Base-by-base conservation (phyloP, 176 grass and related monocot species). In the Stipa capillata region DNA sequence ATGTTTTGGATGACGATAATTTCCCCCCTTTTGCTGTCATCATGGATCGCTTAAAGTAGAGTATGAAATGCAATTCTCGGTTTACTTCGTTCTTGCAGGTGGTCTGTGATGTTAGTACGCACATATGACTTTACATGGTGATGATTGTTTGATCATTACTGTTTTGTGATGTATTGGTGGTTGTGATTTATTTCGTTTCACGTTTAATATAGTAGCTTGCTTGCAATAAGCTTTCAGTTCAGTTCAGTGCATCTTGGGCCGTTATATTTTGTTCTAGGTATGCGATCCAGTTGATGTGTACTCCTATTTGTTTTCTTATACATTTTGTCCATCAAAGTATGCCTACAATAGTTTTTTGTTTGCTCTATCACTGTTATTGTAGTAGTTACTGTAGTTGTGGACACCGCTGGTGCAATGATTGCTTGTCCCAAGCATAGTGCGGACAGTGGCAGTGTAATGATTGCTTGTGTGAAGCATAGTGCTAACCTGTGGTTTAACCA, bases 391-490 rank as follows among this genome's bases (percentile, higher is more conserved):
- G 12, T 43, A 3, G n/a, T n/a, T n/a, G n/a, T n/a, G n/a, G n/a
- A n/a, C n/a, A n/a, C n/a, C n/a, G n/a, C n/a, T n/a, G n/a, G n/a
- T n/a, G n/a, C n/a, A n/a, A n/a, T n/a, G n/a, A n/a, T n/a, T n/a
- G n/a, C n/a, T n/a, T n/a, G n/a, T n/a, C n/a, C n/a, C n/a, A n/a
- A n/a, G n/a, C n/a, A n/a, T n/a, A n/a, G n/a, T n/a, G n/a, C n/a
- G n/a, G 39, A 44, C 40, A 29, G 23, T 47, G 41, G 41, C 66
- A 45, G 66, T 69, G 15, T 16, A 28, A 70, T 31, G 67, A 49
- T 70, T 70, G 67, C 67, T 70, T 48, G 67, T 32, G 67, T 48
- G 27, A 27, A 70, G 67, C 67, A 70, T 70, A 70, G 67, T 70
- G 0, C 42, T 49, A 27, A 25, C 25, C 25, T 70, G 42, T 32